phyloP scores from a whole-genome alignment of 148 eudicot species.

The Fagopyrum tataricum region DNA sequence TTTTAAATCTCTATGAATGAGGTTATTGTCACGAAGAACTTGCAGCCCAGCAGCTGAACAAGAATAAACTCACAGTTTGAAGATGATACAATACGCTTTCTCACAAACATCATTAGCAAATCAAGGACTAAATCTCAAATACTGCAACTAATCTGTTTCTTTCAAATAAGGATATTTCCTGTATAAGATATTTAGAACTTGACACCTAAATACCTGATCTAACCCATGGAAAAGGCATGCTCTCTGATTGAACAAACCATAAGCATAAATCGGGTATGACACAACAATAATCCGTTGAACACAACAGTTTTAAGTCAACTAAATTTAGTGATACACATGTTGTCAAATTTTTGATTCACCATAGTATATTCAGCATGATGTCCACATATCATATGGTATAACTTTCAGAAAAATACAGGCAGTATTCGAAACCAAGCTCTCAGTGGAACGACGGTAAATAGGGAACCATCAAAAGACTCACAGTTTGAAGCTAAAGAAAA shows the following conservation, averaged over 20 bases:
- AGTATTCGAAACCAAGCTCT: neutral
- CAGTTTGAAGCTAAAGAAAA: neutral
- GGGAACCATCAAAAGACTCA: neutral
- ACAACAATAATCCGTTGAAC: neutral
- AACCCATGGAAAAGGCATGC: neutral
- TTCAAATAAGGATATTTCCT: neutral
- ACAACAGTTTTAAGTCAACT: neutral
- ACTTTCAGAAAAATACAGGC: neutral
- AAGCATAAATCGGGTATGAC: neutral
- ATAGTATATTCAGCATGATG: neutral
- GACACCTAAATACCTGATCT: neutral
- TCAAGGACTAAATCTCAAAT: neutral
- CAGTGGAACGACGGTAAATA: neutral
- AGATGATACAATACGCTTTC: neutral
- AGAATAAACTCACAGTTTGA: conserved; percentile 11
- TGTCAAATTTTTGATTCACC: neutral
- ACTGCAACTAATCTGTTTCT: conserved; percentile 4
- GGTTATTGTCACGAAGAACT: conserved; percentile 41
- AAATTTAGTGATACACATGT: neutral
- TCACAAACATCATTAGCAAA: neutral
- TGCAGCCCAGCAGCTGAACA: conserved; percentile 48
- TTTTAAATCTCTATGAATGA: conserved; percentile 51
- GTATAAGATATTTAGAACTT: neutral
- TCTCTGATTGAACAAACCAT: neutral
- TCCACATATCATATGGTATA: neutral